Evolutionary conservation across 2,329 filamentous ascomycete genomes (phyloP), one percentile per base, ranked within the genome.

Genomic region (Sporothrix schenckii): DNA sequence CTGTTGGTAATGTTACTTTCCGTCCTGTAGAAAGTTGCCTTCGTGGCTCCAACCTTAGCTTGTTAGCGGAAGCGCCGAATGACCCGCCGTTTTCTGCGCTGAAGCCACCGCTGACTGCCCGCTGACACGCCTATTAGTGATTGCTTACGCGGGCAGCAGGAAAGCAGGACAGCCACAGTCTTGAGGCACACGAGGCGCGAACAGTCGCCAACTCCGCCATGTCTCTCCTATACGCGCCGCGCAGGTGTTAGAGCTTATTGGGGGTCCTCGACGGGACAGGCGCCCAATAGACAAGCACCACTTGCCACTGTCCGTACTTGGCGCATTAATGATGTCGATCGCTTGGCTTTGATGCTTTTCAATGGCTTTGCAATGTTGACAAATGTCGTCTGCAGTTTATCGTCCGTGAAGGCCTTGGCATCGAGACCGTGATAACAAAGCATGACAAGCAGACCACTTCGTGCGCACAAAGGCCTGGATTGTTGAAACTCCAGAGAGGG

Each of bases 291-390:
- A 44, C 16, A 21, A 11, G n/a, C 5, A 13, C 16, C 5, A 11
- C 24, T 41, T 61, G 56, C 56, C 56, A 13, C 19, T 44, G 24
- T 24, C 19, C 21, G 21, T 24, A 3, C 56, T 61, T 61, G 56
- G 34, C 56, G 56, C 34, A 34, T 19, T n/a, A 5, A 60, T 34
- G 7, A 5, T 61, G 34, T 44, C 56, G 56, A 44, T 61, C 56
- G 11, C 39, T 44, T 61, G 34, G 2, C 39, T 4, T 5, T 34
- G 34, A 60, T 60, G 56, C 56, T 60, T 60, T 60, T 39, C 10
- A 61, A 61, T 5, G n/a, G 39, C 58, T 65, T 65, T 50, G 24
- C 61, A 50, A 65, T 50, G 24, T 65, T 50, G 27, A 65, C 44
- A 63, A 47, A 63, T 21, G 21, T 9, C 14, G 54, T n/a, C 34